Percentiles rank a stretch among this genome's conserved stretches.
These are phyloP conservation scores for Kodamaea nitidulidarum DNA, from an alignment of 805 yeast species.

Conservation along the genomic window DNA sequence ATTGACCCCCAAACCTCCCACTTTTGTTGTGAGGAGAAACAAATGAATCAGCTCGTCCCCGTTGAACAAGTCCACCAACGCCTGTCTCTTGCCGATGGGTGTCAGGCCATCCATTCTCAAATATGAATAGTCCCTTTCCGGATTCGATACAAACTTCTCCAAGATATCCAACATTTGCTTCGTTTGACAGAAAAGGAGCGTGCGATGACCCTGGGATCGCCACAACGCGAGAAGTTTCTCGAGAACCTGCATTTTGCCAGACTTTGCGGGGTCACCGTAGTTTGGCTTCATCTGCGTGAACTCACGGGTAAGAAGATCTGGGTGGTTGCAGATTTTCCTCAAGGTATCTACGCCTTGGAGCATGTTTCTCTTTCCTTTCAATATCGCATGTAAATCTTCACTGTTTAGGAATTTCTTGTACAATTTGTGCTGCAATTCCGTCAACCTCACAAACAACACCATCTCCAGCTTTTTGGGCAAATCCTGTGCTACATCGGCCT, in stretches of 20 bases:
- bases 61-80: constrained; percentile 78
- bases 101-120: constrained; percentile 95
- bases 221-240: constrained; percentile 70
- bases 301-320: constrained; percentile 65
- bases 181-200: constrained; percentile 87
- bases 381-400: constrained; percentile 67
- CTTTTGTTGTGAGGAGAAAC: constrained; percentile 86
- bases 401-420: constrained; percentile 74
- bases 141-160: constrained; percentile 53
- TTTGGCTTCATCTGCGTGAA: constrained; percentile 28
- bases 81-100: constrained; percentile 70
- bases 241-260: constrained; percentile 91
- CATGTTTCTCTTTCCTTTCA: constrained; percentile 74
- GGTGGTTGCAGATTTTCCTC: constrained; percentile 94
- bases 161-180: constrained; percentile 89
- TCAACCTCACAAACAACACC: constrained; percentile 87
- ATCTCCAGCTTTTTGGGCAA: constrained; percentile 89
- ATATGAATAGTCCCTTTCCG: constrained; percentile 38
- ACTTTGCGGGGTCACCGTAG: constrained; percentile 56
- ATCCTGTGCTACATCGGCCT: constrained; percentile 92
- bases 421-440: constrained; percentile 67
- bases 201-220: constrained; percentile 72
- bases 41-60: constrained; percentile 52
- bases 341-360: constrained; percentile 86
- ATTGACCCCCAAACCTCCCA: constrained; percentile 94